Base-by-base conservation (phyloP, 139 green algal genomes). In the Coccomyxa sp. region DNA sequence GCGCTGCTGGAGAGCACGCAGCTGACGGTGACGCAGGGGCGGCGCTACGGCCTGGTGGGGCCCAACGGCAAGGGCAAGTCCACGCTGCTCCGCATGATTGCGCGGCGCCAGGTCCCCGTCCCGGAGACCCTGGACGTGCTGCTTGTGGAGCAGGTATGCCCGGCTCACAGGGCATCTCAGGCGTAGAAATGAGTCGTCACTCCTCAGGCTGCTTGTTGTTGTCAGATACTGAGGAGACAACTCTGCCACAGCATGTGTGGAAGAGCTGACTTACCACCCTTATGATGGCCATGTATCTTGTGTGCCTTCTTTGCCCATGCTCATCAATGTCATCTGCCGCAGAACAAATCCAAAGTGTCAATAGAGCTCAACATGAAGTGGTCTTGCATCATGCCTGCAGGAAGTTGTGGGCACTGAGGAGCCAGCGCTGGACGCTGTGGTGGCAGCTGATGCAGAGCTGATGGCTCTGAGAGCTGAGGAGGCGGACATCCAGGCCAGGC, bases 61-160 rank as follows among this genome's bases (percentile, higher is more conserved):
- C 94, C 94, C 41, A 97, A 97, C 80, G 93, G 91, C 37, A 95
- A 92, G 80, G 96, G 96, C 82, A 99, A 99, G 87, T 98, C 97
- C 55, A 99, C 97, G 72, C 83, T 99, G 79, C 88, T 99, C 81
- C 94, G 95, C 70, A 89, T 99, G 74, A 86, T 99, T 79, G 95
- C 96, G 24, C 87, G 88, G 81, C 85, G 93, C 2, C 92, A 96
- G 81, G 91, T 99, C 36, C 97, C 97, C 0, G 96, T 99, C 81
- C 97, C 97, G 6, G 90, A 97, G 31, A 90, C 86, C 76, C 95
- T 99, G 74, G 97, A 99, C 74, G 95, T 99, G 75, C 88, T 99
- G 79, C 91, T 99, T 76, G 97, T 99, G 85, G 97, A 99, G 90
- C 97, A 99, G 90, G 82, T 77, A 16, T 35, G 75, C 22, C 29